A percentile compares a stretch with the other conserved stretches of the same genome.
Evolutionary conservation across 1,139 yeast species (phyloP).

Genomic region (Pichia kudriavzevii): DNA sequence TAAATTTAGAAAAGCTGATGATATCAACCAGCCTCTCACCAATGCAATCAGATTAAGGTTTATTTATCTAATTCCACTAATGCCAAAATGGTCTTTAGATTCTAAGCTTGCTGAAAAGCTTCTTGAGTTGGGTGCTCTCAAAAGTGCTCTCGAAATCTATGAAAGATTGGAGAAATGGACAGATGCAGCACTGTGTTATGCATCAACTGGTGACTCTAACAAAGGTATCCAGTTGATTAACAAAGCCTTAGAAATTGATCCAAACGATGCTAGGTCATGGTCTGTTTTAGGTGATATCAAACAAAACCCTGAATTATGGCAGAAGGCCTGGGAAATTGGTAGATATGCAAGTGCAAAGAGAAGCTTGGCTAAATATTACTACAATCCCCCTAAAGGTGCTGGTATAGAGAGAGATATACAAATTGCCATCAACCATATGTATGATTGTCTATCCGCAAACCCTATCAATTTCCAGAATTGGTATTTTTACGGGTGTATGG

Average conservation of each 20-base stretch:
- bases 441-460: constrained; percentile 64
- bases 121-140: constrained; percentile 77
- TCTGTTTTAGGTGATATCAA: constrained; percentile 82
- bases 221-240: constrained; percentile 58
- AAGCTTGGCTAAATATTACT: constrained; percentile 67
- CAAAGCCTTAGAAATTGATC: constrained; percentile 46
- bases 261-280: constrained; percentile 77
- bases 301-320: constrained; percentile 73
- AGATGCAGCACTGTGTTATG: constrained; percentile 87
- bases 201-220: constrained; percentile 70
- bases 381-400: constrained; percentile 53
- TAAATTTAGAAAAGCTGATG: constrained; percentile 21
- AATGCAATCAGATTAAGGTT: constrained; percentile 54
- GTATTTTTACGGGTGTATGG: constrained; percentile 91
- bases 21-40: constrained; percentile 24
- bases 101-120: constrained; percentile 77
- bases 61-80: constrained; percentile 65
- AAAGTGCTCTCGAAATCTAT: constrained; percentile 85
- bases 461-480: constrained; percentile 81
- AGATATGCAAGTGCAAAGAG: constrained; percentile 80
- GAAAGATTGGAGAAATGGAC: constrained; percentile 69
- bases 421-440: constrained; percentile 58
- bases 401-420: constrained; percentile 47
- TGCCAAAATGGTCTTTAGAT: constrained; percentile 86
- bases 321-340: constrained; percentile 80